These are phyloP conservation scores for Solanum phureja DNA, from an alignment of 257 asterid species.

Conservation along the genomic window DNA sequence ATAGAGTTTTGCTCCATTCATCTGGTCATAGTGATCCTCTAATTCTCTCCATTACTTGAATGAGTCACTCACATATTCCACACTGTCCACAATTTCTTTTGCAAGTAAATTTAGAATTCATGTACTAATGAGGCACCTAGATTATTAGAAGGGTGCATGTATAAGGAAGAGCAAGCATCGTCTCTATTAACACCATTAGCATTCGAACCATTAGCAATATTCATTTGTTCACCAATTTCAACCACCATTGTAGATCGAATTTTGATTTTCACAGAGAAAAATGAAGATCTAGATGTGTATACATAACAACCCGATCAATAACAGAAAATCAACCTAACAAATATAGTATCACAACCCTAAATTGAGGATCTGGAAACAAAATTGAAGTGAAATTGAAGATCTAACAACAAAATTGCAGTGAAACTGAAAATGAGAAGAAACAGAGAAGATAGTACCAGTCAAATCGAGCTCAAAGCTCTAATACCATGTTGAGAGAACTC, in stretches of 20 bases:
- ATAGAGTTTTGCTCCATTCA: not conserved
- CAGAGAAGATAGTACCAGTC: not conserved
- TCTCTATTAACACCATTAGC: not conserved
- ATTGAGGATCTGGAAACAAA: not conserved
- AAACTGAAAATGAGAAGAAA: not conserved
- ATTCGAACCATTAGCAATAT: not conserved
- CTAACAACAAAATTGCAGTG: not conserved
- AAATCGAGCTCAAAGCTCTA: not conserved
- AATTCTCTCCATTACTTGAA: not conserved
- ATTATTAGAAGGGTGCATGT: not conserved
- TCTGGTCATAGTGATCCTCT: not conserved
- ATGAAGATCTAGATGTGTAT: not conserved
- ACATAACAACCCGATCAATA: not conserved
- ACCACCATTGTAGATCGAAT: not conserved
- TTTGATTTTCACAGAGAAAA: too few relatives aligned
- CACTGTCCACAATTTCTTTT: not conserved
- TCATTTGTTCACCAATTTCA: too few relatives aligned
- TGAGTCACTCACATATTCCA: not conserved
- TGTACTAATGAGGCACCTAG: not conserved
- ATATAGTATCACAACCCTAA: too few relatives aligned
- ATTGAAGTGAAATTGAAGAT: not conserved
- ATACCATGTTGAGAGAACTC: not conserved
- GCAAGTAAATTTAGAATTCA: not conserved
- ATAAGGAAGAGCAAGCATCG: too few relatives aligned
- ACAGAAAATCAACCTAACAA: not conserved